Base-by-base conservation (phyloP, 2,329 filamentous ascomycete species). In the Thielaviopsis euricoi region DNA sequence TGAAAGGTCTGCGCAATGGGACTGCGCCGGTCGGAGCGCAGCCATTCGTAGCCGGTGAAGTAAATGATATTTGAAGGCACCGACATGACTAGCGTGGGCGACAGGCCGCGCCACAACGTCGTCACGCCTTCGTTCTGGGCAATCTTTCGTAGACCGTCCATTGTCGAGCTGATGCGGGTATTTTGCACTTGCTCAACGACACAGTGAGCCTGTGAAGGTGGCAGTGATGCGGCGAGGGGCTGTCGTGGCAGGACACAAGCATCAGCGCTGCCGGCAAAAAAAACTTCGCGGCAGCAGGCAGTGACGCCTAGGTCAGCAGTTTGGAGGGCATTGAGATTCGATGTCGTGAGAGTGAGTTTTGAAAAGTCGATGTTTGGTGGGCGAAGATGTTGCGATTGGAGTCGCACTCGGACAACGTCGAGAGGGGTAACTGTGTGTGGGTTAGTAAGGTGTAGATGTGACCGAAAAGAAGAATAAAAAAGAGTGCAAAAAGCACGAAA, bases 61-160 rank as follows among this genome's bases (percentile, higher is more conserved):
- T 98, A 98, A 63, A 98, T 97, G 64, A 98, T 93, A 68, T 98
- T 98, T 25, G 84, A 89, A 0, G 93, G 93, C 6, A 98, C 80
- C 0, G 89, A 84, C 93, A 98, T 98, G 62, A 89, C 79, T 22
- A 98, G 74, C 0, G 93, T 98, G 0, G 93, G 91, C n/a, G 87
- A 94, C 5, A 98, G 74, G 0, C 93, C 93, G 61, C 93, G 81
- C 91, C 93, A 98, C 40, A 98, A 72, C 1, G 90, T 93, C 25
- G 80, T 79, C 13, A 89, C 67, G 1, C 93, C 93, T 72, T 98
- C 93, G 67, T 97, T 89, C 53, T 88, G 83, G 17, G 93, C 89
- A 65, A 98, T 98, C 74, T 98, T 98, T 62, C 85, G 82, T 61
- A 98, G 71, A 0, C 89, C 93, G 66, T 98, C 93, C 64, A 95